Evolutionary conservation across 768 basidiomycete species (phyloP).

Genomic region (Mycena kentingensis): DNA sequence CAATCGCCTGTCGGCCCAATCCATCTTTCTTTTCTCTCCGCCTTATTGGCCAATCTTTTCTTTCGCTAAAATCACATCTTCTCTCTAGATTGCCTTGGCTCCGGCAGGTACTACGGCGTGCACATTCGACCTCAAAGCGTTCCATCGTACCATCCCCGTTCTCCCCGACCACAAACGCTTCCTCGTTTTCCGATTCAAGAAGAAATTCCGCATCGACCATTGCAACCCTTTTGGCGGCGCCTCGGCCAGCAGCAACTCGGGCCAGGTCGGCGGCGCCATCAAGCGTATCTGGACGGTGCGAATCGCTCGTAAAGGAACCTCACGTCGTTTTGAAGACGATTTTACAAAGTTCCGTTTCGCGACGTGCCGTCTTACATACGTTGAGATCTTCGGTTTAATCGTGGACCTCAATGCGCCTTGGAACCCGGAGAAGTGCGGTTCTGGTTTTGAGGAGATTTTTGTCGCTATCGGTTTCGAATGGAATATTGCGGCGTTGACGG

Average conservation of each 20-base stretch:
- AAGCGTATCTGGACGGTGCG: slow-evolving; percentile 8
- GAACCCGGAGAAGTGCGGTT: slow-evolving; percentile 25
- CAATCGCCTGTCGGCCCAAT: no score
- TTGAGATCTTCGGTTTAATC: not conserved
- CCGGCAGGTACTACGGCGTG: slow-evolving; percentile 24
- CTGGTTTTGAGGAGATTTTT: slow-evolving; percentile 25
- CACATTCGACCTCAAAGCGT: slow-evolving; percentile 21
- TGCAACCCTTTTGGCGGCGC: slow-evolving; percentile 20
- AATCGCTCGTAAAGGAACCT: not conserved
- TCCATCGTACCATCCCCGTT: slow-evolving; percentile 20
- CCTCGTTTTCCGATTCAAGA: slow-evolving; percentile 13
- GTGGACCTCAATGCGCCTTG: slow-evolving; percentile 26
- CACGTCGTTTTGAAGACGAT: slow-evolving; percentile 22
- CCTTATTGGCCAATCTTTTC: not conserved
- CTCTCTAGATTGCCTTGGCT: slow-evolving; percentile 20
- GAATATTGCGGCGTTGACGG: no score
- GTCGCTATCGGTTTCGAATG: slow-evolving; percentile 34
- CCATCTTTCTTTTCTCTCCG: no score
- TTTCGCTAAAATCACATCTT: not conserved
- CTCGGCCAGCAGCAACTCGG: slow-evolving; percentile 23
- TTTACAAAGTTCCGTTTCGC: not conserved
- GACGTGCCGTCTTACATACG: slow-evolving; percentile 25
- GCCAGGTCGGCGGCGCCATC: slow-evolving; percentile 14
- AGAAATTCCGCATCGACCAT: slow-evolving; percentile 23
- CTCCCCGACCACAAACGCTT: slow-evolving; percentile 19